phyloP scores from a whole-genome alignment of 257 asterid species.

The Schizonepeta tenuifolia region DNA sequence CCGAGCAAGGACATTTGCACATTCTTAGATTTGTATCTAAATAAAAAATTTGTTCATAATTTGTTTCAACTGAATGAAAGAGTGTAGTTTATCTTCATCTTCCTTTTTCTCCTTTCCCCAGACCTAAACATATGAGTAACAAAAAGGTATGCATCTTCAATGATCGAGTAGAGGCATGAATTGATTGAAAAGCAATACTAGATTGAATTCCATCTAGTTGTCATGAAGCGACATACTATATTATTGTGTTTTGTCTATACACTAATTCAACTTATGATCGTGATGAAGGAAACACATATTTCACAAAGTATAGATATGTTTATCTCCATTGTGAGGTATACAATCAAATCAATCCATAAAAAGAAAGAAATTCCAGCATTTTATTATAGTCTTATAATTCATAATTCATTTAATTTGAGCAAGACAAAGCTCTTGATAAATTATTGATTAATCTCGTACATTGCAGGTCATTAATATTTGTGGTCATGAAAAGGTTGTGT shows the following conservation, averaged over 20 bases:
- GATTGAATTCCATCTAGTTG: constrained; percentile 48
- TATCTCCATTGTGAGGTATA: constrained; percentile 18
- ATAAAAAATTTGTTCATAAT: too few relatives aligned
- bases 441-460: background rate
- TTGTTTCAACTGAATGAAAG: too few relatives aligned
- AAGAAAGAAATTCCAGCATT: background rate
- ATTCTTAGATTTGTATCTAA: too few relatives aligned
- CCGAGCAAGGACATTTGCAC: too few relatives aligned
- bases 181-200: constrained; percentile 50
- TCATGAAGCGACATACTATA: constrained; percentile 53
- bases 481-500: constrained; percentile 53
- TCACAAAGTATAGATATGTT: constrained; percentile 6
- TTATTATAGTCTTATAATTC: background rate
- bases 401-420: background rate
- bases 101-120: too few relatives aligned
- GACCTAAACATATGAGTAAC: constrained; percentile 32
- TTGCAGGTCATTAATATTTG: constrained; percentile 19
- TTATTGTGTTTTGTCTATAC: constrained; percentile 10
- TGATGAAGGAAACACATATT: constrained; percentile 1
- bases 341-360: constrained; percentile 4
- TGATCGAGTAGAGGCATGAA: constrained; percentile 48
- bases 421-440: background rate
- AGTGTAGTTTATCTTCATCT: too few relatives aligned
- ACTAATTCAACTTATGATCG: background rate
- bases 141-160: constrained; percentile 45